Percentiles rank a stretch among this genome's conserved stretches.
These are phyloP conservation scores for Carallia pectinifolia DNA, from an alignment of 345 rosid species.

Conservation along the genomic window DNA sequence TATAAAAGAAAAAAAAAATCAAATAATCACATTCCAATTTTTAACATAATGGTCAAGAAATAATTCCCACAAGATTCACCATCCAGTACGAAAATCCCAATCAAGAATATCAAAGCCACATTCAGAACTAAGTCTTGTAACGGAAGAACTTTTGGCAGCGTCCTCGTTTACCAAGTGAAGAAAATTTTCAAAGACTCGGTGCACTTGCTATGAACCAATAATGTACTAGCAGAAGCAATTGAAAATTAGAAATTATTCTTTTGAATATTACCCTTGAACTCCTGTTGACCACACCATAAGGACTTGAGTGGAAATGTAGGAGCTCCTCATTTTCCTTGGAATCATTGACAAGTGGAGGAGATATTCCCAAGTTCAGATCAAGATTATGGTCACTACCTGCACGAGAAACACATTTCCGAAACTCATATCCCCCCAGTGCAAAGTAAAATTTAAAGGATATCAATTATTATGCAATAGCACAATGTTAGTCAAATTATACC, in stretches of 20 bases:
- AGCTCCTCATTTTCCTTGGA: constrained; percentile 44
- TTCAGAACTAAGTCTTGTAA: no score
- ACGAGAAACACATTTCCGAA: constrained; percentile 7
- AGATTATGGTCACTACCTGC: constrained; percentile 52
- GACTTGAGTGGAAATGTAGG: constrained; percentile 40
- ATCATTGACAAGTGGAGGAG: constrained; percentile 48
- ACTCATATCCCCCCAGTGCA: neutral
- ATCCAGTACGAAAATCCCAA: neutral
- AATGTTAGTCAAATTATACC: constrained; percentile 34
- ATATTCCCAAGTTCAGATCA: constrained; percentile 78
- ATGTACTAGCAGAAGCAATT: neutral
- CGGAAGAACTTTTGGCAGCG: no score
- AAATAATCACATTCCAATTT: no score
- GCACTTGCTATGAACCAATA: neutral
- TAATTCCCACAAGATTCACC: neutral
- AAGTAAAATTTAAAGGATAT: constrained; percentile 5
- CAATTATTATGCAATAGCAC: neutral
- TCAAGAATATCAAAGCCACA: neutral
- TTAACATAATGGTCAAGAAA: neutral
- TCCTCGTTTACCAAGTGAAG: no score
- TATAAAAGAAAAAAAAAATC: no score
- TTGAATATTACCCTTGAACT: constrained; percentile 46
- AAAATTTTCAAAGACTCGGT: neutral
- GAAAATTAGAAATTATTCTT: constrained; percentile 1
- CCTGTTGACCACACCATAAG: constrained; percentile 29